A percentile compares a stretch with the other conserved stretches of the same genome.
phyloP scores from a whole-genome alignment of 2,329 filamentous ascomycete genomes.

The Knufia fluminis region DNA sequence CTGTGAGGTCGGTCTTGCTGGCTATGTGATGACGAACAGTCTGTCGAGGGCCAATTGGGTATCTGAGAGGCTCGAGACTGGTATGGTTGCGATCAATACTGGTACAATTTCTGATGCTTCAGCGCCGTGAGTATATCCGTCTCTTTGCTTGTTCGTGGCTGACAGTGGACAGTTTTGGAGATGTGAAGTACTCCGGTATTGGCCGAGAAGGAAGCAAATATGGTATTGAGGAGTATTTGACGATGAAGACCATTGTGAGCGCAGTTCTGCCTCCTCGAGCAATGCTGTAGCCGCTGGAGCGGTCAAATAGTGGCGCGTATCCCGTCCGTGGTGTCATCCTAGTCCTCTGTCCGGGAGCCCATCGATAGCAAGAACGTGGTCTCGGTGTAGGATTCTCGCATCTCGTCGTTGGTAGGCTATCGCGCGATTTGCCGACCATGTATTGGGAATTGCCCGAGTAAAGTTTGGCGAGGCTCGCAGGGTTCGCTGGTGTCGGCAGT shows the following conservation, averaged over 20 bases:
- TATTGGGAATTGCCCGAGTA: too few species aligned
- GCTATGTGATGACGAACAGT: constrained; percentile 76
- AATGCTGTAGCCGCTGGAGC: too few species aligned
- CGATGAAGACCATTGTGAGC: background rate
- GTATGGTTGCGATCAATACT: constrained; percentile 52
- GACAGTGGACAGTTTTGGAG: background rate
- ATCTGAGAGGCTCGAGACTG: constrained; percentile 47
- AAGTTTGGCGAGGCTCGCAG: too few species aligned
- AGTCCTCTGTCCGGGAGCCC: too few species aligned
- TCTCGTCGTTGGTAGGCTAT: too few species aligned
- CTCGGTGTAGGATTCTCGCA: too few species aligned
- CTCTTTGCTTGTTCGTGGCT: background rate
- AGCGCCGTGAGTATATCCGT: background rate
- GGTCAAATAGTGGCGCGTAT: too few species aligned
- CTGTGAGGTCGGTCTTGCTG: constrained; percentile 78
- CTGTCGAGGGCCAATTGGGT: constrained; percentile 51
- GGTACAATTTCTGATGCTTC: background rate
- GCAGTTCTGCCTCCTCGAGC: background rate
- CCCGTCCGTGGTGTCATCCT: too few species aligned
- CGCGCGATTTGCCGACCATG: too few species aligned
- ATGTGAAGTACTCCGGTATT: background rate
- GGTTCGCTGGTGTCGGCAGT: too few species aligned
- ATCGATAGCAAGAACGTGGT: too few species aligned
- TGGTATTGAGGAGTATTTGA: background rate
- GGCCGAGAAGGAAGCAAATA: background rate